phyloP scores from a whole-genome alignment of 2,329 filamentous ascomycete species.

The Pezizomycotina sp. region DNA sequence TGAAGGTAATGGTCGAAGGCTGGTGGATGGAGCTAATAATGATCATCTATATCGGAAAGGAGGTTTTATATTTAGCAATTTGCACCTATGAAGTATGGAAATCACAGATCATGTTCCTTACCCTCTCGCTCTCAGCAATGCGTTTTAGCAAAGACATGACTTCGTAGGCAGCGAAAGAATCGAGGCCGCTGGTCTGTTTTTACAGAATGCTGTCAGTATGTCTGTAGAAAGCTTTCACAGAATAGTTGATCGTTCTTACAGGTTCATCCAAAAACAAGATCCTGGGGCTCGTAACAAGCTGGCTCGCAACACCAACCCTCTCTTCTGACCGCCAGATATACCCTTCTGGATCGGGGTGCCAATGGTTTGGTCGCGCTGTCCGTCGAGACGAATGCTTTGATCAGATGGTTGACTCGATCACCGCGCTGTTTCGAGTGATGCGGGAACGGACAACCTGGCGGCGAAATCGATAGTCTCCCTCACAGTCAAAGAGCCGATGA shows the following conservation, averaged over 20 bases:
- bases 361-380: slow-evolving; percentile 50
- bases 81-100: too few species aligned
- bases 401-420: slow-evolving; percentile 46
- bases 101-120: slow-evolving; percentile 30
- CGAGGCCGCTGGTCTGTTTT: slow-evolving; percentile 66
- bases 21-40: slow-evolving; percentile 75
- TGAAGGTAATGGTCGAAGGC: slow-evolving; percentile 62
- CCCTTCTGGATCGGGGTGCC: slow-evolving; percentile 72
- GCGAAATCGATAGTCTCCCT: slow-evolving; percentile 65
- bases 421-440: slow-evolving; percentile 36
- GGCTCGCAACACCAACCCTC: slow-evolving; percentile 64
- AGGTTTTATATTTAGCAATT: slow-evolving; percentile 18
- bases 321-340: slow-evolving; percentile 71
- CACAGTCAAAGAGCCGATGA: slow-evolving; percentile 67
- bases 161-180: slow-evolving; percentile 60
- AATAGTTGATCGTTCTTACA: too few species aligned
- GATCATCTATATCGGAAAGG: slow-evolving; percentile 40
- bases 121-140: slow-evolving; percentile 8
- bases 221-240: too few species aligned
- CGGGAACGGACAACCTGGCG: slow-evolving; percentile 47
- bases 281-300: slow-evolving; percentile 64
- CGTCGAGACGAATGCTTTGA: slow-evolving; percentile 56
- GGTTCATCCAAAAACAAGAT: slow-evolving; percentile 73
- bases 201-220: too few species aligned
- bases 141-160: slow-evolving; percentile 55